A percentile compares a stretch with the other conserved stretches of the same genome.
Evolutionary conservation across 2,329 filamentous ascomycete species (phyloP).

Genomic region (Polytolypa hystricis): DNA sequence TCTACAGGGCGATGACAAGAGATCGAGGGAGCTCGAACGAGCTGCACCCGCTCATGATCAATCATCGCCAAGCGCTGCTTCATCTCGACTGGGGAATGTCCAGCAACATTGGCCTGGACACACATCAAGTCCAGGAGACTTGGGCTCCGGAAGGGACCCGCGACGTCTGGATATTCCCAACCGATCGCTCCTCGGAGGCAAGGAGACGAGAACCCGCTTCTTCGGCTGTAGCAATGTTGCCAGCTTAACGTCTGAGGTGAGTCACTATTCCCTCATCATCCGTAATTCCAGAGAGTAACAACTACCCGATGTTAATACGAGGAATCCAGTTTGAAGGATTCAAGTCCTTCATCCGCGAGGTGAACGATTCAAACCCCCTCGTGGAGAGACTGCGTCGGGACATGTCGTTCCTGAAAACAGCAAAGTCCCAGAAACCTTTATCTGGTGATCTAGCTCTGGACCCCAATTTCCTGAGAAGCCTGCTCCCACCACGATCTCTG

Average conservation of each 20-base stretch:
- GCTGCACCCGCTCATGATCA: neutral
- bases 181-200: conserved; percentile 27
- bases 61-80: too few relatives aligned
- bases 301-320: too few relatives aligned
- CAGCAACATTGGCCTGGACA: too few relatives aligned
- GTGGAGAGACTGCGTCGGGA: conserved; percentile 25
- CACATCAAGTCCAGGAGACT: neutral
- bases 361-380: conserved; percentile 26
- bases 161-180: conserved; percentile 15
- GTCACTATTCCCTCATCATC: neutral
- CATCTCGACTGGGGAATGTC: too few relatives aligned
- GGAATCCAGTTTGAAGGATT: conserved; percentile 30
- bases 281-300: too few relatives aligned
- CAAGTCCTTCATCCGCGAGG: conserved; percentile 26
- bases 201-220: conserved; percentile 31
- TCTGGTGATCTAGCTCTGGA: conserved; percentile 22
- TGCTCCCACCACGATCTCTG: conserved; percentile 25
- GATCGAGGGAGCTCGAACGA: neutral
- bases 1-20: too few relatives aligned
- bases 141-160: neutral
- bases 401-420: conserved; percentile 20
- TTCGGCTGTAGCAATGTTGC: conserved; percentile 30
- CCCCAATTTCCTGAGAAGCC: conserved; percentile 18
- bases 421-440: conserved; percentile 15
- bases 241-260: conserved; percentile 29